Percentiles rank a stretch among this genome's conserved stretches.
These are phyloP conservation scores for Auriculariales sp. DNA, from an alignment of 768 basidiomycete genomes.

Conservation along the genomic window DNA sequence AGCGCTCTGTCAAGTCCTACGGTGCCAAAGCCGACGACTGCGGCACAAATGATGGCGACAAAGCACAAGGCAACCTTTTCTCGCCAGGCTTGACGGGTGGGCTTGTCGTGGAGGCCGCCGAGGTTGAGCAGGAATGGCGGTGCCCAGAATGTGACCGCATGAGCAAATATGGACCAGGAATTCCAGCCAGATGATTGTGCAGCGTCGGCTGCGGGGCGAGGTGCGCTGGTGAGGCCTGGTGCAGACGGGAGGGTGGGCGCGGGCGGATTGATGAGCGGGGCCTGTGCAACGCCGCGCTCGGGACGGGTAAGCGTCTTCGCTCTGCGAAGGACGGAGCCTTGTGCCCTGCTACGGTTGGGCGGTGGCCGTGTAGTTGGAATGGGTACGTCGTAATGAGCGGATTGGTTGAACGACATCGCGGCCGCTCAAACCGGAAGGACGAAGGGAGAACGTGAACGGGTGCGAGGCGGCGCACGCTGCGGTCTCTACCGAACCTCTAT, in stretches of 20 bases:
- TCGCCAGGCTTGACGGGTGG: conserved; percentile 82
- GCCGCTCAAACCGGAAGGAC: not conserved
- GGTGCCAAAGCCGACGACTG: conserved; percentile 75
- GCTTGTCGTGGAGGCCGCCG: conserved; percentile 69
- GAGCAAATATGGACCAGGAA: conserved; percentile 73
- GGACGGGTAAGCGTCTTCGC: conserved; percentile 95
- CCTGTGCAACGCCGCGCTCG: conserved; percentile 86
- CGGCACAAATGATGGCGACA: conserved; percentile 69
- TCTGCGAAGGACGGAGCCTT: conserved; percentile 47
- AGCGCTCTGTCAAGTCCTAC: conserved; percentile 88
- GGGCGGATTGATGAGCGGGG: conserved; percentile 84
- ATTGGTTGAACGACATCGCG: not conserved
- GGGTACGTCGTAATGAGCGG: conserved; percentile 28
- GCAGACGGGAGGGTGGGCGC: conserved; percentile 24
- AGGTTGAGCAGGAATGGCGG: conserved; percentile 63
- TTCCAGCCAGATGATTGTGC: conserved; percentile 18
- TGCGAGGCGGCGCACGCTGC: not conserved
- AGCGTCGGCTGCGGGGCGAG: conserved; percentile 17
- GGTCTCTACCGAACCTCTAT: too few relatives aligned
- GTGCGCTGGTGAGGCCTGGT: conserved; percentile 18
- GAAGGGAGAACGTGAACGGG: not conserved
- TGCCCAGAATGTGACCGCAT: conserved; percentile 80
- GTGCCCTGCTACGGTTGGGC: conserved; percentile 17
- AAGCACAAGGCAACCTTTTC: conserved; percentile 92
- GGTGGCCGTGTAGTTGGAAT: conserved; percentile 49